Evolutionary conservation across 1,284 basidiomycete species (phyloP).

Genomic region (Ustilago curta): DNA sequence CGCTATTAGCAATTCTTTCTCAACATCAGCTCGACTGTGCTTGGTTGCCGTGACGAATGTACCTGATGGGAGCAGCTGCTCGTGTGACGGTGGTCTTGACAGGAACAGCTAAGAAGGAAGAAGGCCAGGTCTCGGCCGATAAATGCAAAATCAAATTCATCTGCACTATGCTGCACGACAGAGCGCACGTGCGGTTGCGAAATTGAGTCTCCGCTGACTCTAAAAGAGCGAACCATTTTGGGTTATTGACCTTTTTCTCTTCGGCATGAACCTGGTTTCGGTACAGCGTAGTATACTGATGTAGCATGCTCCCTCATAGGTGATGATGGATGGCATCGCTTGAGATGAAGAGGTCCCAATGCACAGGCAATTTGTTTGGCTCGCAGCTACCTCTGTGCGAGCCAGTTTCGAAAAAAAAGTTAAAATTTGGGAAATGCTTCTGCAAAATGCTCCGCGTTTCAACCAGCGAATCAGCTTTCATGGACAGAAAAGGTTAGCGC

Average conservation of each 20-base stretch:
- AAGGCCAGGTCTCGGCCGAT: slow-evolving; percentile 20
- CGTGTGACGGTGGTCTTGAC: slow-evolving; percentile 17
- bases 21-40: background rate
- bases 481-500: too few relatives aligned
- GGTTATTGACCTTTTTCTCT: background rate
- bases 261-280: background rate
- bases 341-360: too few relatives aligned
- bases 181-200: slow-evolving; percentile 39
- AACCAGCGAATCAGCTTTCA: background rate
- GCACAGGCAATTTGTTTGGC: too few relatives aligned
- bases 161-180: slow-evolving; percentile 32
- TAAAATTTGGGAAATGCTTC: background rate
- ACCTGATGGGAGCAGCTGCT: background rate
- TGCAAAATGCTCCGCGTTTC: slow-evolving; percentile 1
- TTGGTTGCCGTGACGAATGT: background rate
- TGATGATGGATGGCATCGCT: background rate
- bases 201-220: slow-evolving; percentile 26
- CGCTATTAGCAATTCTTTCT: background rate
- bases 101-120: background rate
- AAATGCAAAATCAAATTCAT: background rate
- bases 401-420: background rate
- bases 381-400: background rate
- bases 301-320: background rate
- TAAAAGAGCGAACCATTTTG: background rate
- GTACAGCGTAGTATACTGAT: too few relatives aligned